Conservation (phyloP, 2,329 filamentous ascomycete genomes). For the Hymenoscyphus albidus region DNA sequence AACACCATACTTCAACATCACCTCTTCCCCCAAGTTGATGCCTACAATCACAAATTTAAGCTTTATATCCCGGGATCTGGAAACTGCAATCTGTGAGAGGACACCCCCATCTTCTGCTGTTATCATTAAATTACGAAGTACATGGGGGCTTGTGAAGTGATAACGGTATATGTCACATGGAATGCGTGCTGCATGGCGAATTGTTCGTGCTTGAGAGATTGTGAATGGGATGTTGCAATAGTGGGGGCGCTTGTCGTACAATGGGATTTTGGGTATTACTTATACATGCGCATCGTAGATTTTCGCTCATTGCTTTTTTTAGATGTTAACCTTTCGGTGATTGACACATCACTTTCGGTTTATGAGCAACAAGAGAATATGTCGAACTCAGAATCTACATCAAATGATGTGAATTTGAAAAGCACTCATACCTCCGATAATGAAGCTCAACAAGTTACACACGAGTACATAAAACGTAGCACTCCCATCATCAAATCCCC, state of each 20-base stretch:
- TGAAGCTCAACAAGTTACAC: conserved; percentile 5
- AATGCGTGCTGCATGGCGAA: not conserved
- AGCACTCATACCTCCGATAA: not conserved
- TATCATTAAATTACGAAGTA: not conserved
- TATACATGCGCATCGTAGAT: not conserved
- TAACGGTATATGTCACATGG: conserved; percentile 1
- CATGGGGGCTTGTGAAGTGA: not conserved
- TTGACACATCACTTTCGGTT: not conserved
- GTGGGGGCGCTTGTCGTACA: not conserved
- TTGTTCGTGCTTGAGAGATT: conserved; percentile 1
- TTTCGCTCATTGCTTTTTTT: not conserved
- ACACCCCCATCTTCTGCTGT: not conserved
- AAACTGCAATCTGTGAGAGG: not conserved
- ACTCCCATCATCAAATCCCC: not conserved
- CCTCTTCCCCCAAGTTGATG: not conserved
- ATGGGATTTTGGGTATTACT: not conserved
- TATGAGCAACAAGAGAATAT: not conserved
- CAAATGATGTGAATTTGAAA: not conserved
- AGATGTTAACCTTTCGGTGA: not conserved
- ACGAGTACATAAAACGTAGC: conserved; percentile 4
- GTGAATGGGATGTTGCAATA: not conserved
- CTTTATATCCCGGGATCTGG: not conserved
- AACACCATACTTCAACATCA: not conserved
- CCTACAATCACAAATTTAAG: not conserved
- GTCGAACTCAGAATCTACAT: not conserved